Conservation (phyloP, 192 early-diverging fungal species). For the Dispira simplex region DNA sequence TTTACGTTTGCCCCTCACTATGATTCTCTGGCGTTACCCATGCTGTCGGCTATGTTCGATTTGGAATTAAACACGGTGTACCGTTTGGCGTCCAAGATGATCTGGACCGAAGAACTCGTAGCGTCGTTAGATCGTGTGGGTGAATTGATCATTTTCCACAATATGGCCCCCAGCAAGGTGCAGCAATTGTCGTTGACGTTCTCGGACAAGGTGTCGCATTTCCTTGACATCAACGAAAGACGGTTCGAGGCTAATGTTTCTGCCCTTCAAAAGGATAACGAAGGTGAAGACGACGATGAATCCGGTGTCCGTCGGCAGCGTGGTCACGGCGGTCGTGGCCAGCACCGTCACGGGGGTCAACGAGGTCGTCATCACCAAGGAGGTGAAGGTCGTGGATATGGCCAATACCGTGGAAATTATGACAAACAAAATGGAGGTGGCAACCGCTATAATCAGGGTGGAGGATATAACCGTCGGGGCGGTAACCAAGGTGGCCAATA, state of each 20-base stretch:
- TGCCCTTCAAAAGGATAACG: conserved; percentile 22
- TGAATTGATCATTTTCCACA: conserved; percentile 65
- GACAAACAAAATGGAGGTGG: not conserved
- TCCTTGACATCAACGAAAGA: conserved; percentile 88
- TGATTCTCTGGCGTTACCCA: conserved; percentile 68
- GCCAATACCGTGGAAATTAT: conserved; percentile 12
- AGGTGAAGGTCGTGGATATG: conserved; percentile 15
- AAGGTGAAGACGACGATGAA: conserved; percentile 18
- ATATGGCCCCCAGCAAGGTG: conserved; percentile 51
- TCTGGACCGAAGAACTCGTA: conserved; percentile 79
- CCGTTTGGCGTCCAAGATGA: conserved; percentile 81
- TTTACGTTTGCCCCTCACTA: conserved; percentile 87
- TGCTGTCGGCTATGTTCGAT: conserved; percentile 80
- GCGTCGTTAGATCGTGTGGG: conserved; percentile 78
- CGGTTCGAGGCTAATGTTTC: conserved; percentile 58
- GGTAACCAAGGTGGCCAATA: not conserved
- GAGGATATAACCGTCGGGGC: not conserved
- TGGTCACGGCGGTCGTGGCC: conserved; percentile 19
- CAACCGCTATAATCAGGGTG: not conserved
- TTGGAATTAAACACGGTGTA: conserved; percentile 46
- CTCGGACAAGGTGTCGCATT: conserved; percentile 68
- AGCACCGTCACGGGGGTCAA: conserved; percentile 13
- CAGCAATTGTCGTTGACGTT: conserved; percentile 78
- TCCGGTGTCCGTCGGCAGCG: conserved; percentile 18
- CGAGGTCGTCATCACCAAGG: conserved; percentile 12